These are phyloP conservation scores for Ogataea siamensis DNA, from an alignment of 805 yeast genomes.

Conservation along the genomic window DNA sequence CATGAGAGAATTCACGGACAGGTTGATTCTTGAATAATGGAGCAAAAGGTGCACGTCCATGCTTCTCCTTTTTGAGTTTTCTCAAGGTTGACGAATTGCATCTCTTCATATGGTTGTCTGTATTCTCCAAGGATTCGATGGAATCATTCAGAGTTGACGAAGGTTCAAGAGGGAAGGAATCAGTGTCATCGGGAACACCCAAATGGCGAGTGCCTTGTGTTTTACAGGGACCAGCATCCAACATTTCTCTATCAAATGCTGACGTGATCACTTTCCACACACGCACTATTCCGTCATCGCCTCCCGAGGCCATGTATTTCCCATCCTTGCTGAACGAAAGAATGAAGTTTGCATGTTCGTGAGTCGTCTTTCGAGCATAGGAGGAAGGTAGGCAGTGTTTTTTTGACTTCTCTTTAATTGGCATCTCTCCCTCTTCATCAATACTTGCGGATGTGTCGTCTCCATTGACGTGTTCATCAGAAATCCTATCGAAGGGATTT, in stretches of 20 bases:
- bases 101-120: background rate
- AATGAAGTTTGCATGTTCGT: conserved; percentile 60
- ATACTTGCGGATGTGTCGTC: conserved; percentile 8
- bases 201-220: background rate
- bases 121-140: conserved; percentile 1
- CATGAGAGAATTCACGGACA: conserved; percentile 55
- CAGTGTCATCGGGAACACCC: conserved; percentile 10
- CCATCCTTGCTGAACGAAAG: conserved; percentile 79
- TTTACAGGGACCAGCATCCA: conserved; percentile 2
- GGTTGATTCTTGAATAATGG: conserved; percentile 79
- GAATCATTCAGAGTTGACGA: conserved; percentile 18
- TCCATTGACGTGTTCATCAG: conserved; percentile 1
- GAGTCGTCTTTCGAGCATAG: conserved; percentile 12
- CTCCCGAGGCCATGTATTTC: conserved; percentile 78
- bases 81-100: conserved; percentile 7
- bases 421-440: conserved; percentile 5
- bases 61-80: conserved; percentile 16
- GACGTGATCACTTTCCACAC: conserved; percentile 81
- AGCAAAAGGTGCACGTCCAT: conserved; percentile 45
- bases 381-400: background rate
- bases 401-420: conserved; percentile 10
- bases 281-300: conserved; percentile 64
- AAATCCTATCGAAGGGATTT: conserved; percentile 23
- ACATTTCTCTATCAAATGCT: conserved; percentile 55
- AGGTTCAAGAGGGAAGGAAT: conserved; percentile 14